Evolutionary conservation across 1,284 basidiomycete species (phyloP), one percentile per base, ranked within the genome.

Genomic region (Trametes sp.): DNA sequence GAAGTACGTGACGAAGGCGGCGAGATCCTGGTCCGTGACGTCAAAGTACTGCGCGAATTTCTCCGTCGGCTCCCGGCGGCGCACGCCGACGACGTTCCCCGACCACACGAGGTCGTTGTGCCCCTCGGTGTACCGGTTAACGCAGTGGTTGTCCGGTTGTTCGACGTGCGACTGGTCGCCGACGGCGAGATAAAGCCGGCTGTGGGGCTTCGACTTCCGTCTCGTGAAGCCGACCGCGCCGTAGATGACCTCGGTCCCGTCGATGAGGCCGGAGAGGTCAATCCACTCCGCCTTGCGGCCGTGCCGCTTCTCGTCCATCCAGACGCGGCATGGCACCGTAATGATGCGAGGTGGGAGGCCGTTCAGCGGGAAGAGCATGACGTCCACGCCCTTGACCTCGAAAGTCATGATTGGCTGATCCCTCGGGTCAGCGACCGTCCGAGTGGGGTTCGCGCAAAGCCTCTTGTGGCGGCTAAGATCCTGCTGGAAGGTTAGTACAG

Each of bases 21-120:
- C 29, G 23, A 63, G 11, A 35, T 63, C 62, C 16, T 45, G 28
- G 21, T 55, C 46, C 13, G 53, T 59, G 26, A 59, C 57, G 13
- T 63, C 53, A 21, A 59, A 29, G 35, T 63, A 59, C 28, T 63
- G 53, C 38, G 57, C 46, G 35, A 38, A 58, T 33, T 56, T 56
- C 46, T 38, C 49, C 19, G 54, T 42, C 16, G 57, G 62, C 45
- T 63, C 62, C 33, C 57, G 38, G 44, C 41, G 38, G 21, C 62
- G 52, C 35, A 59, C 41, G 8, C 62, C 62, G 21, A 63, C 33
- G 3, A 55, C 36, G 28, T 63, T 54, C 21, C 62, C 53, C 1
- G 11, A 21, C 62, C 62, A 56, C 21, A 14, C 14, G 23, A 7
- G 5, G 28, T 31, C 38, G 29, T 50, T 28, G 38, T 28, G 44